Evolutionary conservation across 1,139 yeast species (phyloP).

Genomic region (Hansenula anomala): DNA sequence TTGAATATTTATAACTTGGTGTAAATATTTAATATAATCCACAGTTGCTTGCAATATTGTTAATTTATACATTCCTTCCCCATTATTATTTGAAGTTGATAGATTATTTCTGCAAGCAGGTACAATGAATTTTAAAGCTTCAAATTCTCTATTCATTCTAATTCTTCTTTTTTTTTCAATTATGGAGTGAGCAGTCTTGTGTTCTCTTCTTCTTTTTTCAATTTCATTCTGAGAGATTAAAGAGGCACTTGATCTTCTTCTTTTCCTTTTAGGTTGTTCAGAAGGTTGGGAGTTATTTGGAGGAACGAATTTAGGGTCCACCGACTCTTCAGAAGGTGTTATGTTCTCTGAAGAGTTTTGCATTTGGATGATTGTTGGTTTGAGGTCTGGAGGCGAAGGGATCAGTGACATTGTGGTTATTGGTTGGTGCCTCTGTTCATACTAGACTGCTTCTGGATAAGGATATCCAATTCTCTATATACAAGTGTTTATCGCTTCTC

Average conservation of each 20-base stretch:
- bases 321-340: background rate
- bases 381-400: constrained; percentile 58
- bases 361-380: constrained; percentile 58
- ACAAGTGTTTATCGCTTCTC: too few species aligned
- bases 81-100: constrained; percentile 24
- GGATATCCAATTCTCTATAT: too few species aligned
- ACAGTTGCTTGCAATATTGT: constrained; percentile 79
- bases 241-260: constrained; percentile 36
- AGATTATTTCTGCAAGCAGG: constrained; percentile 62
- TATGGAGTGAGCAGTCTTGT: constrained; percentile 64
- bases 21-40: constrained; percentile 69
- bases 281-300: background rate
- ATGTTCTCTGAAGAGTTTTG: constrained; percentile 24
- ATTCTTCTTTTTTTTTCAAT: constrained; percentile 77
- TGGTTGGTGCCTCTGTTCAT: background rate
- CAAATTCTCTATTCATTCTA: constrained; percentile 79
- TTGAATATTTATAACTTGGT: constrained; percentile 49
- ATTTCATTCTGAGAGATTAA: constrained; percentile 47
- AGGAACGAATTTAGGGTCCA: background rate
- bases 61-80: constrained; percentile 72
- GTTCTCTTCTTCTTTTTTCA: constrained; percentile 50
- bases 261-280: constrained; percentile 32
- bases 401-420: constrained; percentile 15
- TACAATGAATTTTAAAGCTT: constrained; percentile 68
- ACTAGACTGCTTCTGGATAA: too few species aligned